Evolutionary conservation across 192 early-diverging fungal genomes (phyloP).

Genomic region (Lunasporangiospora selenospora): DNA sequence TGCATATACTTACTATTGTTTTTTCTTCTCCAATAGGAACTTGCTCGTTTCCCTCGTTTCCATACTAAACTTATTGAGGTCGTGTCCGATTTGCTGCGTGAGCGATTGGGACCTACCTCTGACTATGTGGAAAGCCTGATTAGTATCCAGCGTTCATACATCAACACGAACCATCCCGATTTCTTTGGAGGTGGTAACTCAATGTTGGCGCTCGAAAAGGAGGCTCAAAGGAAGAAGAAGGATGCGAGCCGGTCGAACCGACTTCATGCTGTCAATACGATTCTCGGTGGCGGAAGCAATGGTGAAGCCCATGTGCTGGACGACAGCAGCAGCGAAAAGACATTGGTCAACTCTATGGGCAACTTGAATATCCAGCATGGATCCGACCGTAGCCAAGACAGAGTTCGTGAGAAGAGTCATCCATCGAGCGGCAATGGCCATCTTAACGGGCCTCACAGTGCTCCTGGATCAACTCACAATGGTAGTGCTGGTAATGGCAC

Average conservation of each 20-base stretch:
- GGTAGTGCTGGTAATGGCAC: constrained; percentile 45
- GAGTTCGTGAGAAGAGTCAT: constrained; percentile 38
- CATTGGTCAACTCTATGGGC: constrained; percentile 14
- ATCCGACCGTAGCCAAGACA: constrained; percentile 49
- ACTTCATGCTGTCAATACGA: constrained; percentile 26
- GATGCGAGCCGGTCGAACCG: constrained; percentile 47
- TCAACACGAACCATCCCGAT: constrained; percentile 88
- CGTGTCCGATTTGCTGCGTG: constrained; percentile 77
- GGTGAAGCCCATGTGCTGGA: constrained; percentile 4
- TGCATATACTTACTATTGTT: no score
- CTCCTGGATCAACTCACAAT: constrained; percentile 32
- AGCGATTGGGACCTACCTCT: constrained; percentile 74
- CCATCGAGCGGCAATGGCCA: constrained; percentile 26
- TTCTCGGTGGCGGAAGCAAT: constrained; percentile 14
- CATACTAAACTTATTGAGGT: constrained; percentile 78
- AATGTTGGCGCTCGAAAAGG: constrained; percentile 73
- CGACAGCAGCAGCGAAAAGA: constrained; percentile 31
- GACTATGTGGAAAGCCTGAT: constrained; percentile 82
- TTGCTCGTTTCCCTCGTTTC: constrained; percentile 77
- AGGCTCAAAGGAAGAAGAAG: constrained; percentile 67
- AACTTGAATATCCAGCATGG: constrained; percentile 49
- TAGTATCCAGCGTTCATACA: constrained; percentile 81
- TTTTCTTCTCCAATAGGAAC: constrained; percentile 52
- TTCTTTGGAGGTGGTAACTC: constrained; percentile 82
- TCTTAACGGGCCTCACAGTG: constrained; percentile 13